Conservation (phyloP, 2,329 filamentous ascomycete genomes). For the Metarhizium album region DNA sequence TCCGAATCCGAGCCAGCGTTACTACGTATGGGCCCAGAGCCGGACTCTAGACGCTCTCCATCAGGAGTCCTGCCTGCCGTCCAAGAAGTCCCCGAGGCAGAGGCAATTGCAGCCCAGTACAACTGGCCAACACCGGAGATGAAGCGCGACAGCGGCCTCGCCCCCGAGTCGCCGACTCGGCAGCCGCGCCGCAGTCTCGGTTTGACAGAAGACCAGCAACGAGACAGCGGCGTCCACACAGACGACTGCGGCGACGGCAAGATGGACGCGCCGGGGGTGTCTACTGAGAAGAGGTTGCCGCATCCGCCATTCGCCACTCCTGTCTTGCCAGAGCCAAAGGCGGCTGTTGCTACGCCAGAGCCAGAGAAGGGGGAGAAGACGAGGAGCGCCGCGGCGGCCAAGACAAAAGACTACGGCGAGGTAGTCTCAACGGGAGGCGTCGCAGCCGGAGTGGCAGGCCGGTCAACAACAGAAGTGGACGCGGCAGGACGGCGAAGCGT, state of each 20-base stretch:
- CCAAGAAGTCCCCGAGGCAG: slow-evolving; percentile 37
- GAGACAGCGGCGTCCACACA: slow-evolving; percentile 48
- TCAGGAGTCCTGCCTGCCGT: slow-evolving; percentile 39
- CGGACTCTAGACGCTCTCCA: slow-evolving; percentile 32
- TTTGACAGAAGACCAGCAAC: slow-evolving; percentile 25
- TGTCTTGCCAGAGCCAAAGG: slow-evolving; percentile 27
- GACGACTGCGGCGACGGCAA: slow-evolving; percentile 32
- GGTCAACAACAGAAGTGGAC: slow-evolving; percentile 11
- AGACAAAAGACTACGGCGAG: slow-evolving; percentile 20
- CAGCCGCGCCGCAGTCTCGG: slow-evolving; percentile 24
- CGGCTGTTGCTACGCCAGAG: slow-evolving; percentile 29
- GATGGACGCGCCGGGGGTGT: slow-evolving; percentile 17
- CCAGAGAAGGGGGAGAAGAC: slow-evolving; percentile 27
- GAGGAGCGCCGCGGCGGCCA: background rate
- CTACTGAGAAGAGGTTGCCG: slow-evolving; percentile 16
- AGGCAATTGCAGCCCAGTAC: slow-evolving; percentile 20
- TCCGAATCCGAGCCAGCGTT: slow-evolving; percentile 13
- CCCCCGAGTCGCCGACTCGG: slow-evolving; percentile 31
- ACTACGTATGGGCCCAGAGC: slow-evolving; percentile 15
- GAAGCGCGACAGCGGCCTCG: slow-evolving; percentile 25
- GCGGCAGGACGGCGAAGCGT: slow-evolving; percentile 3
- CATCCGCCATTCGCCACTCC: slow-evolving; percentile 27
- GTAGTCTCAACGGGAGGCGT: slow-evolving; percentile 8
- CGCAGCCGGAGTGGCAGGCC: background rate
- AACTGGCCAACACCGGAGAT: slow-evolving; percentile 20